phyloP scores from a whole-genome alignment of 768 basidiomycete genomes.

The Hemileccinum impolitum region DNA sequence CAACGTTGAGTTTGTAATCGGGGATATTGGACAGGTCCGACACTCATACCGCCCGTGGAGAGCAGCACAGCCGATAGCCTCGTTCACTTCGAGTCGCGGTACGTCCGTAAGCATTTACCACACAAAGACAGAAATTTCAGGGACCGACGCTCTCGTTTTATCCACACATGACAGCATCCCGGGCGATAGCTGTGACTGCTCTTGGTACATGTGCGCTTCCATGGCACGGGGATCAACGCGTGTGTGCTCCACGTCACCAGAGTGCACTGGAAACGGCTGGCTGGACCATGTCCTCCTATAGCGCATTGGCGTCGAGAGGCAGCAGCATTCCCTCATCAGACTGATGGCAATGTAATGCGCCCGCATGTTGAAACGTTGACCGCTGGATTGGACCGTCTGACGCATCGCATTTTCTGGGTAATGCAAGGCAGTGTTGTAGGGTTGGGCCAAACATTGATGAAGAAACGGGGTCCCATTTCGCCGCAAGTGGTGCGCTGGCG shows the following conservation, averaged over 20 bases:
- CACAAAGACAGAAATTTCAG: conserved; percentile 23
- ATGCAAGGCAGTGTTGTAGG: conserved; percentile 14
- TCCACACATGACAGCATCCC: conserved; percentile 28
- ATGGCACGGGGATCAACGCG: conserved; percentile 25
- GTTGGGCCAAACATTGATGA: conserved; percentile 6
- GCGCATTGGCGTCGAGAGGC: conserved; percentile 13
- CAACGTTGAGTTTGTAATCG: conserved; percentile 20
- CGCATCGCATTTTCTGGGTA: conserved; percentile 1
- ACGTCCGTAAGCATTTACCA: conserved; percentile 10
- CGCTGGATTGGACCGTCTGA: conserved; percentile 5
- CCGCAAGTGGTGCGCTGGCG: not conserved
- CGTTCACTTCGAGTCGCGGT: conserved; percentile 9
- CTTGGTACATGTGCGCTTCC: conserved; percentile 18
- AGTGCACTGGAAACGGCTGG: conserved; percentile 17
- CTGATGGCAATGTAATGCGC: not conserved
- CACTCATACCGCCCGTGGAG: conserved; percentile 10
- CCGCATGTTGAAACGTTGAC: conserved; percentile 2
- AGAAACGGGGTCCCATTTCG: not conserved
- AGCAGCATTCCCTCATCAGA: conserved; percentile 2
- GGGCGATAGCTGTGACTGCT: conserved; percentile 10
- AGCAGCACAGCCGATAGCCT: conserved; percentile 27
- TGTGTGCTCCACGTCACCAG: conserved; percentile 15
- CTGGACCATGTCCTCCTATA: conserved; percentile 9
- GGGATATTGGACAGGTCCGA: conserved; percentile 13
- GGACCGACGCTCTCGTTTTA: conserved; percentile 19